Conservation (phyloP, 192 early-diverging fungal genomes). For the Phycomyces blakesleeanus region DNA sequence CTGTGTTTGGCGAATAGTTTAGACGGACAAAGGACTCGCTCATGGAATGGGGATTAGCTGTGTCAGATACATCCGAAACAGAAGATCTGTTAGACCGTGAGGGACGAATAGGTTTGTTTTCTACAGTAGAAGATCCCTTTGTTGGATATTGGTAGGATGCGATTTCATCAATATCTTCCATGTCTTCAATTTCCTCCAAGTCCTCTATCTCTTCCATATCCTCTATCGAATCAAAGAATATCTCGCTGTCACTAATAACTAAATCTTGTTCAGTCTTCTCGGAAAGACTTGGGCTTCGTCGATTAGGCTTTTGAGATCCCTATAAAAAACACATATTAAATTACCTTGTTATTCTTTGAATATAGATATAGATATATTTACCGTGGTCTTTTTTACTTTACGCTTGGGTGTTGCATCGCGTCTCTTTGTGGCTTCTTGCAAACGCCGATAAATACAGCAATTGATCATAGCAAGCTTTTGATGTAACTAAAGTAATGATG, state of each 20-base stretch:
- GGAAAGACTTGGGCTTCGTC: not conserved
- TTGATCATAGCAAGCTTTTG: conserved; percentile 84
- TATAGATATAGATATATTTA: no score
- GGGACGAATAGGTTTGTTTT: not conserved
- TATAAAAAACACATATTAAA: not conserved
- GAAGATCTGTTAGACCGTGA: conserved; percentile 18
- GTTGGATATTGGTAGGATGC: no score
- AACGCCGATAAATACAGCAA: conserved; percentile 60
- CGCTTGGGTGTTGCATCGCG: not conserved
- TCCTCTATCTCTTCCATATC: conserved; percentile 14
- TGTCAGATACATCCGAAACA: conserved; percentile 26
- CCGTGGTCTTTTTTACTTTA: not conserved
- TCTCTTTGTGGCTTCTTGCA: conserved; percentile 1
- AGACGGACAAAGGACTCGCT: conserved; percentile 51
- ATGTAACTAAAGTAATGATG: conserved; percentile 34
- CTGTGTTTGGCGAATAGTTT: conserved; percentile 45
- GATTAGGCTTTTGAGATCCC: not conserved
- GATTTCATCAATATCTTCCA: no score
- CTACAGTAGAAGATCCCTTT: not conserved
- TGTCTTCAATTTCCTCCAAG: conserved; percentile 1
- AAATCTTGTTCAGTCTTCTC: not conserved
- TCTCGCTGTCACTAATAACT: conserved; percentile 8
- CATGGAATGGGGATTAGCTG: conserved; percentile 31
- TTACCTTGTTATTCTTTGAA: not conserved
- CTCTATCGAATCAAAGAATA: conserved; percentile 25